phyloP scores from a whole-genome alignment of 495 filamentous ascomycete species.

The Penicillium arizonense region DNA sequence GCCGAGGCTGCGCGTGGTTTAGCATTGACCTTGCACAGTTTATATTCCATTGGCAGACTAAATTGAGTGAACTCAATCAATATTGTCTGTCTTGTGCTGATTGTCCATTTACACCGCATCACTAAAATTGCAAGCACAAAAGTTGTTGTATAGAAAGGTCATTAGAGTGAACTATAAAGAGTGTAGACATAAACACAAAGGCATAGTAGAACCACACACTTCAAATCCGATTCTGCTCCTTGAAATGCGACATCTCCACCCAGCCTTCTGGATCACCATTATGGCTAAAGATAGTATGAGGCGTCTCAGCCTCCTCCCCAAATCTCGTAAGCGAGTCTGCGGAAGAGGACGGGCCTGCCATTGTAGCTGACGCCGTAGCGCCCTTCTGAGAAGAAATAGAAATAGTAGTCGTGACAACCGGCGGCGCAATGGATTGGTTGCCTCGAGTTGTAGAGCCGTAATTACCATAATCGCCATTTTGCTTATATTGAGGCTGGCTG shows the following conservation, averaged over 20 bases:
- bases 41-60: no score
- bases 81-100: no score
- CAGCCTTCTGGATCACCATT: conserved; percentile 6
- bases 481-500: conserved; percentile 8
- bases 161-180: neutral
- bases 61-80: no score
- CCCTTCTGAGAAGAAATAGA: conserved; percentile 17
- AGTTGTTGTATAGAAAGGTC: neutral
- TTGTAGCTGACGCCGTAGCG: neutral
- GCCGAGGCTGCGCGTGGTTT: no score
- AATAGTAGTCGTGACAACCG: conserved; percentile 23
- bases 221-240: neutral
- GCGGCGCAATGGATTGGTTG: conserved; percentile 14
- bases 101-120: no score
- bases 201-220: neutral
- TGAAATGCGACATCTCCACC: conserved; percentile 15
- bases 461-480: conserved; percentile 7
- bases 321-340: neutral
- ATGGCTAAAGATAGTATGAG: conserved; percentile 9
- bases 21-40: no score
- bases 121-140: no score
- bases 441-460: conserved; percentile 5
- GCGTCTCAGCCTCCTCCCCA: neutral
- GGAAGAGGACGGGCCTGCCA: neutral
- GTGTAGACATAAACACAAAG: neutral